Percentiles rank a stretch among this genome's conserved stretches.
Evolutionary conservation across 1,284 basidiomycete genomes (phyloP).

Genomic region (Pyrrhoderma noxium): DNA sequence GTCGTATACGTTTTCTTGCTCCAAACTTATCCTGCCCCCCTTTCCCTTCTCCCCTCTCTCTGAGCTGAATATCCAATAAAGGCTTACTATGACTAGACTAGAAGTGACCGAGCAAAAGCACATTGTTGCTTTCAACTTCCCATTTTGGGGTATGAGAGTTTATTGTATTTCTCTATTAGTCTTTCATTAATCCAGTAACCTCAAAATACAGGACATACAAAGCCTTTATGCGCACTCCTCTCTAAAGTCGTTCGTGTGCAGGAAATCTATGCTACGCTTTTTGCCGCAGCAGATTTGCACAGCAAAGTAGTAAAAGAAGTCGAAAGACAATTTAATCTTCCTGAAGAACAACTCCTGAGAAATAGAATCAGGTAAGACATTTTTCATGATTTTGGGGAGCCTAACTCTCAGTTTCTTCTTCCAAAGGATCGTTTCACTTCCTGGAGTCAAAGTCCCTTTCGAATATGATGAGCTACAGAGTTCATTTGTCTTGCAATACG

Average conservation of each 20-base stretch:
- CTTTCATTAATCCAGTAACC: not conserved
- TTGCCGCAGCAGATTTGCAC: not conserved
- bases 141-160: conserved; percentile 7
- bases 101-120: not conserved
- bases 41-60: no score
- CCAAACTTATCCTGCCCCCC: no score
- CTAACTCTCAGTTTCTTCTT: no score
- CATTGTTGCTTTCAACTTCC: conserved; percentile 7
- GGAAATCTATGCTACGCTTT: not conserved
- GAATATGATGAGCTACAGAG: not conserved
- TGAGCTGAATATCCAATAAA: no score
- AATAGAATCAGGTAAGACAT: conserved; percentile 4
- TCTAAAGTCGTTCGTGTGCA: conserved; percentile 3
- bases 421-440: conserved; percentile 3
- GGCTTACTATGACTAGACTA: no score
- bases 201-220: conserved; percentile 8
- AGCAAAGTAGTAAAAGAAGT: conserved; percentile 2
- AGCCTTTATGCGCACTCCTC: conserved; percentile 5
- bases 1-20: no score
- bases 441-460: not conserved
- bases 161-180: not conserved
- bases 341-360: not conserved
- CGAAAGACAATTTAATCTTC: not conserved
- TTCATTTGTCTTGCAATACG: conserved; percentile 2
- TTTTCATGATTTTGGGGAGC: no score